Percentiles rank a stretch among this genome's conserved stretches.
Conservation (phyloP, 371 early-diverging fungal species). For the Vairimorpha necatrix region DNA sequence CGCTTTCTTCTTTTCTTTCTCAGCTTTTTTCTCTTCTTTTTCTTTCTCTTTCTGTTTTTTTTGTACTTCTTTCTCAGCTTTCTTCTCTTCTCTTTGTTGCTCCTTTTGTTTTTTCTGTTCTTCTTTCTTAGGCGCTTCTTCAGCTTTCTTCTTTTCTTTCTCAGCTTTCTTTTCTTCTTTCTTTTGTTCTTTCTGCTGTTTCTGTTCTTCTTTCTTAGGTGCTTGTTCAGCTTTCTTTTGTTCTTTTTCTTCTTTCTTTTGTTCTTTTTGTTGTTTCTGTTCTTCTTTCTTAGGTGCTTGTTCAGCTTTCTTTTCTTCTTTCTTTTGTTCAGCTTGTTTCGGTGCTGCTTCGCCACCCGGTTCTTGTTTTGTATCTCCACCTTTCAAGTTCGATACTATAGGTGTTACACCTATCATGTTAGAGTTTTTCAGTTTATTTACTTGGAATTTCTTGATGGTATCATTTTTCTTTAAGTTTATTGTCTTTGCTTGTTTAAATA, state of each 20-base stretch:
- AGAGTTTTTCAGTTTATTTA: constrained; percentile 13
- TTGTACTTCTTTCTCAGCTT: constrained; percentile 5
- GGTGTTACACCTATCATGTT: constrained; percentile 14
- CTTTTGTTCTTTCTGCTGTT: constrained; percentile 8
- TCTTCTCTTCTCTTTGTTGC: constrained; percentile 21
- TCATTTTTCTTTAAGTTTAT: background rate
- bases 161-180: constrained; percentile 14
- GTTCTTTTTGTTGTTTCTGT: constrained; percentile 9
- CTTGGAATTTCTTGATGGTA: background rate
- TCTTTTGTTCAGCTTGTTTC: background rate
- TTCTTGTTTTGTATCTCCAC: too few relatives aligned
- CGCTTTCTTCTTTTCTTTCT: too few relatives aligned
- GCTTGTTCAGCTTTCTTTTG: background rate
- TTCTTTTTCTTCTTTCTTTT: constrained; percentile 15
- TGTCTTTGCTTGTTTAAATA: constrained; percentile 19
- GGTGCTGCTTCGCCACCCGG: background rate
- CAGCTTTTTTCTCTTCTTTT: too few relatives aligned
- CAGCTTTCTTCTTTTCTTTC: constrained; percentile 8
- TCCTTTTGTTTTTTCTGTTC: constrained; percentile 6
- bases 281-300: background rate
- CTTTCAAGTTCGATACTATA: background rate
- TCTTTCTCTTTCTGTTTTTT: too few relatives aligned
- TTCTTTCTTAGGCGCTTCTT: constrained; percentile 7
- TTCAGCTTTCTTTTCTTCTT: constrained; percentile 17
- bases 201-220: constrained; percentile 12